Base-by-base conservation (phyloP, 192 early-diverging fungal genomes). In the Umbelopsis sp. region DNA sequence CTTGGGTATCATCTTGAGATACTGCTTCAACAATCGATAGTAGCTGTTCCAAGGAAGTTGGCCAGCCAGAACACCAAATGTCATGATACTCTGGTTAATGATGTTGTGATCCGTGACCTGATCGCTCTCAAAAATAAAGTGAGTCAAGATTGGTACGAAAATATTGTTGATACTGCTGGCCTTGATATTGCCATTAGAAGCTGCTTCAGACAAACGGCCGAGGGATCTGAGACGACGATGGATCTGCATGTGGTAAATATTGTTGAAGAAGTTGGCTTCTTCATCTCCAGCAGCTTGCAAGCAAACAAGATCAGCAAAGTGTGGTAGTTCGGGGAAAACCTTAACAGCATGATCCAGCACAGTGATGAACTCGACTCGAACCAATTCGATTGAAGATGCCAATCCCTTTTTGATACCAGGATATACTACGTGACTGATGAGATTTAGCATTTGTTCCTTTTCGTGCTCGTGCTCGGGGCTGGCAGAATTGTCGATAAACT, bases 211-310 rank as follows among this genome's bases (percentile, higher is more conserved):
- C 70, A 99, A 84, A 21, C 95, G 88, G 50, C 84, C 82, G 68
- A 98, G 70, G 1, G 97, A 93, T 62, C 94, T 88, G 8, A 92
- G 73, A 66, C 98, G 94, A 70, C 98, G 91, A 77, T 99, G 98
- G 20, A 92, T 81, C 83, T 99, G 98, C 69, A 99, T 88, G 71
- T 99, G 98, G 70, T 94, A 87, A 66, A 98, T 88, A 74, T 99
- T 99, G 79, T 87, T 90, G 77, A 98, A 99, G 82, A 99, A 96
- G 68, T 91, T 96, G 6, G 93, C 89, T 73, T 99, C 95, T n/a
- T 95, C 93, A 75, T 95, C 91, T 26, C 85, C 90, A 67, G 85
- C 85, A 20, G 83, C 90, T 49, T 94, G 70, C 22, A 96, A 77
- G 20, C 75, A 71, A 0, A 76, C 72, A 88, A 96, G 82, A 72